These are phyloP conservation scores for Gentiana dahurica DNA, from an alignment of 257 asterid species.

Conservation along the genomic window DNA sequence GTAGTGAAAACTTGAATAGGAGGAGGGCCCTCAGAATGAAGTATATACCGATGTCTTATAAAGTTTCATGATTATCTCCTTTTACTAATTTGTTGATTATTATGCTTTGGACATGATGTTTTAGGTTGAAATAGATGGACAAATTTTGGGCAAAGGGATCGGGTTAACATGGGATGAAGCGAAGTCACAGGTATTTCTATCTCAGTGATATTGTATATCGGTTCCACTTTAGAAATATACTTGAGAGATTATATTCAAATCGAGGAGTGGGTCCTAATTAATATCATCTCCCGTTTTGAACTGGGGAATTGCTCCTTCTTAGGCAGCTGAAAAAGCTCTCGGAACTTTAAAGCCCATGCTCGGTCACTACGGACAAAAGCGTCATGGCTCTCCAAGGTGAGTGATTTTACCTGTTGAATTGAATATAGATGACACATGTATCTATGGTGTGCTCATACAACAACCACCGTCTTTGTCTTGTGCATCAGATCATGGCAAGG, in stretches of 20 bases:
- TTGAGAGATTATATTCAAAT: neutral
- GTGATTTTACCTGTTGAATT: constrained; percentile 17
- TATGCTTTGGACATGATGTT: constrained; percentile 14
- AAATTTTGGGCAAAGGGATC: constrained; percentile 73
- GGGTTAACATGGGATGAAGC: constrained; percentile 93
- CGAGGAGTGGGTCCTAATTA: neutral
- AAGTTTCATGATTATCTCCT: neutral
- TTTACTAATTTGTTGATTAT: constrained; percentile 5
- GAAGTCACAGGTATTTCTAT: constrained; percentile 55
- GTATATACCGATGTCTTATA: no score
- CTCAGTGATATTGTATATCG: constrained; percentile 1
- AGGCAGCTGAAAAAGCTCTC: constrained; percentile 97
- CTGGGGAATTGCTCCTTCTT: constrained; percentile 8
- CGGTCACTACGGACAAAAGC: constrained; percentile 53
- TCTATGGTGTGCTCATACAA: no score
- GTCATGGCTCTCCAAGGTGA: constrained; percentile 80
- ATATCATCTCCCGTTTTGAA: neutral
- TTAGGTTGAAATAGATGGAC: constrained; percentile 88
- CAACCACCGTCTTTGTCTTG: neutral
- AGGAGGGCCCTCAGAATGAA: no score
- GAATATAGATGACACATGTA: no score
- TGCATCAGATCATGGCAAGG: constrained; percentile 60
- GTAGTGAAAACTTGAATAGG: neutral
- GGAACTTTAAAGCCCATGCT: constrained; percentile 56
- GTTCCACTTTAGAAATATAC: neutral